Evolutionary conservation across 495 filamentous ascomycete genomes (phyloP).

Genomic region (Penicillium cosmopolitanum): DNA sequence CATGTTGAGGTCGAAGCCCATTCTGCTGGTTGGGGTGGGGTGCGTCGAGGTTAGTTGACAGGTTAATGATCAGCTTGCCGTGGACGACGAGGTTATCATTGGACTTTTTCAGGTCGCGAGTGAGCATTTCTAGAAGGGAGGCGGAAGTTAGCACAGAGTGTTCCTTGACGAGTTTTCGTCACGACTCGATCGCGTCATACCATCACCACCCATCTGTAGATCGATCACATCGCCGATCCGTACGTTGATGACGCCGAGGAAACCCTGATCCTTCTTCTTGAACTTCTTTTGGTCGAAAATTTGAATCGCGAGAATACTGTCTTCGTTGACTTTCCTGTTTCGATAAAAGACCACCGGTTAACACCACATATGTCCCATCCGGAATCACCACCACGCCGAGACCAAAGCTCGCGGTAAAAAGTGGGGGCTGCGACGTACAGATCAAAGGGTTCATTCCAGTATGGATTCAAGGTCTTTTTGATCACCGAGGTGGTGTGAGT

Average conservation of each 20-base stretch:
- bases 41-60: constrained; percentile 81
- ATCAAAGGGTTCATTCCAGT: constrained; percentile 99
- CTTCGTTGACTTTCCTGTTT: constrained; percentile 80
- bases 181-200: constrained; percentile 55
- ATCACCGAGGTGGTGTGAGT: constrained; percentile 94
- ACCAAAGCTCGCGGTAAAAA: constrained; percentile 19
- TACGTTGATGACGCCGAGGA: constrained; percentile 96
- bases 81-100: constrained; percentile 98
- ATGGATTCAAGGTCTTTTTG: constrained; percentile 96
- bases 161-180: background rate
- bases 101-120: constrained; percentile 96
- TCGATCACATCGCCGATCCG: constrained; percentile 93
- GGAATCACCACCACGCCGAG: constrained; percentile 20
- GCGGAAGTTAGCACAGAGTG: constrained; percentile 18
- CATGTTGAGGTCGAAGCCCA: constrained; percentile 41
- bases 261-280: constrained; percentile 99
- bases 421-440: constrained; percentile 61
- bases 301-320: constrained; percentile 95
- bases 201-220: constrained; percentile 84
- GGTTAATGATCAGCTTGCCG: constrained; percentile 93
- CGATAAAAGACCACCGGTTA: background rate
- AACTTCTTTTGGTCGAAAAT: constrained; percentile 99
- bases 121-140: constrained; percentile 78
- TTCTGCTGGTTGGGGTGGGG: constrained; percentile 54
- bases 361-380: constrained; percentile 8